Evolutionary conservation across 164 flowering plant genomes (phyloP).

Genomic region (Akebia trifoliata): DNA sequence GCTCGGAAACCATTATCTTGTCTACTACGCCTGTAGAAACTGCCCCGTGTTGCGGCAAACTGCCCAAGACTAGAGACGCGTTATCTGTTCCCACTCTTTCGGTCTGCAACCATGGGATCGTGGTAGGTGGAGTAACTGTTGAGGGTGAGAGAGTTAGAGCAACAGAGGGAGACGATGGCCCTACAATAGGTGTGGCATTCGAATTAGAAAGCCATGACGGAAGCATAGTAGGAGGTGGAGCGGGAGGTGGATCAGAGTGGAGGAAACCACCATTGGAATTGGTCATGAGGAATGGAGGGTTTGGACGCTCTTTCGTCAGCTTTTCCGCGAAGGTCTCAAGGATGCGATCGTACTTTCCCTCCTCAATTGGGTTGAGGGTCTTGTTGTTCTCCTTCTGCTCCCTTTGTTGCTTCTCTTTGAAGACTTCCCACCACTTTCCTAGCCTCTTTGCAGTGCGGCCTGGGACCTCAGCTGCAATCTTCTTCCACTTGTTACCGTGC

Average conservation of each 20-base stretch:
- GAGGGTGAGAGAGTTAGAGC: slow-evolving; percentile 75
- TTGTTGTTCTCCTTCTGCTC: slow-evolving; percentile 47
- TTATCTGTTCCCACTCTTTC: too few relatives aligned
- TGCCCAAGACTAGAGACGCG: too few relatives aligned
- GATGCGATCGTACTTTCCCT: slow-evolving; percentile 66
- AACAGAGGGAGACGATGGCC: slow-evolving; percentile 78
- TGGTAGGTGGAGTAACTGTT: slow-evolving; percentile 34
- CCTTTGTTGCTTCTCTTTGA: slow-evolving; percentile 77
- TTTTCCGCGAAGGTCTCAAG: slow-evolving; percentile 90
- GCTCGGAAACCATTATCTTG: slow-evolving; percentile 40
- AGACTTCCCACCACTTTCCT: slow-evolving; percentile 99
- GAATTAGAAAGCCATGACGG: slow-evolving; percentile 81
- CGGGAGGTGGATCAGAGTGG: slow-evolving; percentile 40
- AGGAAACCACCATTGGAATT: slow-evolving; percentile 62
- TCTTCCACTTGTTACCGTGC: slow-evolving; percentile 95
- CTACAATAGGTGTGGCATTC: slow-evolving; percentile 24
- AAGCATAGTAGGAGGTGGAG: slow-evolving; percentile 46
- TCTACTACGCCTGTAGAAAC: slow-evolving; percentile 27
- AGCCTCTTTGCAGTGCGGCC: slow-evolving; percentile 86
- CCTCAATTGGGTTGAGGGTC: slow-evolving; percentile 44
- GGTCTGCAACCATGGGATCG: slow-evolving; percentile 58
- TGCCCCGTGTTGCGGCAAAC: slow-evolving; percentile 27
- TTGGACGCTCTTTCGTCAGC: slow-evolving; percentile 54
- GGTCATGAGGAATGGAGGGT: slow-evolving; percentile 51
- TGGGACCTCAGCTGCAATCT: slow-evolving; percentile 84